Percentiles rank a stretch among this genome's conserved stretches.
These are phyloP conservation scores for Bruguiera parviflora DNA, from an alignment of 345 rosid genomes.

Conservation along the genomic window DNA sequence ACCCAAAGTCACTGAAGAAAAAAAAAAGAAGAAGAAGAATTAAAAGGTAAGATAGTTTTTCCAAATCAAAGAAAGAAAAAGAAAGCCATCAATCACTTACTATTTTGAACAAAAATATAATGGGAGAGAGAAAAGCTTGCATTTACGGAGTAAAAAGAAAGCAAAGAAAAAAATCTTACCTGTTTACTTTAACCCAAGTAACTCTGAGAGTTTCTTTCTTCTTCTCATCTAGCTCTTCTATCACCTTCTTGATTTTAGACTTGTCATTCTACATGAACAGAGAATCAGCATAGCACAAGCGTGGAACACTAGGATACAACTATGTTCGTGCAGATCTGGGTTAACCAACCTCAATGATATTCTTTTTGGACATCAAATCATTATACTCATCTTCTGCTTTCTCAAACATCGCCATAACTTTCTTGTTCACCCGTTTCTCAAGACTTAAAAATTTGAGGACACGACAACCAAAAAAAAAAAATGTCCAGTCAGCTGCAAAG, in stretches of 20 bases:
- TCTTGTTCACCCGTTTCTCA: slow-evolving; percentile 95
- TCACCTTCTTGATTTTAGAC: slow-evolving; percentile 85
- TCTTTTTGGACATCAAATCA: slow-evolving; percentile 78
- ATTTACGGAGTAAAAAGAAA: neutral
- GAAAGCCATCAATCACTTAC: slow-evolving; percentile 6
- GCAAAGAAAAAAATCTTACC: slow-evolving; percentile 35
- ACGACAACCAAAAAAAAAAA: slow-evolving; percentile 6
- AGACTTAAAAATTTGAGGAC: slow-evolving; percentile 39
- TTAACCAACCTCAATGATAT: slow-evolving; percentile 76
- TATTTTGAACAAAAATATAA: neutral
- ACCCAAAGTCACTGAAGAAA: slow-evolving; percentile 75
- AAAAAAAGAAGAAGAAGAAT: neutral
- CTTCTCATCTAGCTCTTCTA: slow-evolving; percentile 97
- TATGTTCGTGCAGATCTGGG: slow-evolving; percentile 13
- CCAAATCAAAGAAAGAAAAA: neutral
- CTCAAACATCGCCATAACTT: slow-evolving; percentile 98
- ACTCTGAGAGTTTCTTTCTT: slow-evolving; percentile 87
- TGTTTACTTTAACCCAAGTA: slow-evolving; percentile 93
- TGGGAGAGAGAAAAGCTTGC: neutral
- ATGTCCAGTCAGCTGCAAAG: slow-evolving; percentile 9
- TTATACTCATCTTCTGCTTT: slow-evolving; percentile 97
- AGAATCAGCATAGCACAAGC: slow-evolving; percentile 8
- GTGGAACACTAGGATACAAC: slow-evolving; percentile 11
- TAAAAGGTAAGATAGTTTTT: neutral
- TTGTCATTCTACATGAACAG: slow-evolving; percentile 61